Evolutionary conservation across 805 yeast species (phyloP).

Genomic region (Starmera quercuum): DNA sequence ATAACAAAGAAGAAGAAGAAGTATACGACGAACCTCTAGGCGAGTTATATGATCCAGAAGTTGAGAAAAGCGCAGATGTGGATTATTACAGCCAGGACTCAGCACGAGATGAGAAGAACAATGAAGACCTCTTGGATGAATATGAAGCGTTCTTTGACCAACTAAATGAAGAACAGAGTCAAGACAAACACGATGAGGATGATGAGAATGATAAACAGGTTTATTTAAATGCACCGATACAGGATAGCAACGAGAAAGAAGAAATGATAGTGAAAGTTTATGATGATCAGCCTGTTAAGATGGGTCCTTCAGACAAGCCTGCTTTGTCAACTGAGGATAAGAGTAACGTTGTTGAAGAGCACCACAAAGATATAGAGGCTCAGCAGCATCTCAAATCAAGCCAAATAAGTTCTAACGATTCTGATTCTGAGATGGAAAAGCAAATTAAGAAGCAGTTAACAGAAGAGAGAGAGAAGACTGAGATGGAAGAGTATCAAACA

Average conservation of each 20-base stretch:
- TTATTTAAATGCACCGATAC: not conserved
- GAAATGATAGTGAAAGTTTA: not conserved
- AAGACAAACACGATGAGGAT: constrained; percentile 8
- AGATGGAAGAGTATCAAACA: not conserved
- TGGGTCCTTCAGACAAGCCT: too few species aligned
- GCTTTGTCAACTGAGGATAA: constrained; percentile 3
- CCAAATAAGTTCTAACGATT: too few species aligned
- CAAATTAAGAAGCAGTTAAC: constrained; percentile 7
- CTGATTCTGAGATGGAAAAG: constrained; percentile 13
- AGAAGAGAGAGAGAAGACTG: constrained; percentile 5
- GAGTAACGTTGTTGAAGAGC: constrained; percentile 1
- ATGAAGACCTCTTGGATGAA: constrained; percentile 2
- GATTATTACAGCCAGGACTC: not conserved
- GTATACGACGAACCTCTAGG: too few species aligned
- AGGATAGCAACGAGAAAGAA: not conserved
- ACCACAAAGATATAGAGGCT: constrained; percentile 3
- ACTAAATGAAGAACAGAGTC: constrained; percentile 20
- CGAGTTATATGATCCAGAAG: too few species aligned
- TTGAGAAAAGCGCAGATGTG: constrained; percentile 1
- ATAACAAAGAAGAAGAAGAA: too few species aligned
- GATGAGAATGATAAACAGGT: constrained; percentile 2
- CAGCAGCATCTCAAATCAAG: too few species aligned
- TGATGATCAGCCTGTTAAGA: too few species aligned
- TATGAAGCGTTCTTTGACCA: constrained; percentile 4
- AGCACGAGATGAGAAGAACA: constrained; percentile 5